These are phyloP conservation scores for Lodderomyces elongisporus DNA, from an alignment of 1,139 yeast species.

Conservation along the genomic window DNA sequence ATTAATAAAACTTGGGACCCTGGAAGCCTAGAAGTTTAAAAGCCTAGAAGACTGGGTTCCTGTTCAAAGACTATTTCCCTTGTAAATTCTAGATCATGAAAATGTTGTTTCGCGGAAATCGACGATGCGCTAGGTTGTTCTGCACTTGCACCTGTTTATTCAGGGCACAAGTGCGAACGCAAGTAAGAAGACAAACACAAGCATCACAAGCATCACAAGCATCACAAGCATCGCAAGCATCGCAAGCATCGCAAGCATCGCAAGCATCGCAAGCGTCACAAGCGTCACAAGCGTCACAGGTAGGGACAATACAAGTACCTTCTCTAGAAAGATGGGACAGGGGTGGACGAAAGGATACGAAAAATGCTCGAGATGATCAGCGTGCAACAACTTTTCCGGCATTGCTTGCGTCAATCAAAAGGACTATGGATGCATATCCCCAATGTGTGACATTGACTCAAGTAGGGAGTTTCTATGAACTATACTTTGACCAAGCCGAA, in stretches of 20 bases:
- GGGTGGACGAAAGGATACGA: constrained; percentile 33
- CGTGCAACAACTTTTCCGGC: constrained; percentile 24
- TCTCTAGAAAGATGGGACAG: constrained; percentile 31
- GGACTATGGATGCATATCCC: constrained; percentile 37
- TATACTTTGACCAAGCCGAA: constrained; percentile 84
- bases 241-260: too few species aligned
- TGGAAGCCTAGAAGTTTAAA: too few species aligned
- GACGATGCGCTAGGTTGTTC: background rate
- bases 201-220: too few species aligned
- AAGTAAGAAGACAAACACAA: too few species aligned
- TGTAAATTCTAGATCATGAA: background rate
- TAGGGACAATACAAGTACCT: background rate
- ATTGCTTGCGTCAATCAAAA: constrained; percentile 30
- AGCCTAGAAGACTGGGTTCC: too few species aligned
- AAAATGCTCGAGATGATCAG: constrained; percentile 8
- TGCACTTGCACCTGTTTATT: background rate
- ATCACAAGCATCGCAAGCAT: too few species aligned
- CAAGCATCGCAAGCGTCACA: too few species aligned
- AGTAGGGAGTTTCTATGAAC: constrained; percentile 85
- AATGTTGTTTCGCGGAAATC: background rate
- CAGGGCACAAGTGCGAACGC: background rate
- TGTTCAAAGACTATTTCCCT: too few species aligned
- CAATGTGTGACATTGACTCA: constrained; percentile 79
- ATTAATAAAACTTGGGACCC: too few species aligned
- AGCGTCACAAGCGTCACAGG: too few species aligned